Evolutionary conservation across 2,329 filamentous ascomycete genomes (phyloP), one percentile per base, ranked within the genome.

Genomic region (Clonostachys rosea): DNA sequence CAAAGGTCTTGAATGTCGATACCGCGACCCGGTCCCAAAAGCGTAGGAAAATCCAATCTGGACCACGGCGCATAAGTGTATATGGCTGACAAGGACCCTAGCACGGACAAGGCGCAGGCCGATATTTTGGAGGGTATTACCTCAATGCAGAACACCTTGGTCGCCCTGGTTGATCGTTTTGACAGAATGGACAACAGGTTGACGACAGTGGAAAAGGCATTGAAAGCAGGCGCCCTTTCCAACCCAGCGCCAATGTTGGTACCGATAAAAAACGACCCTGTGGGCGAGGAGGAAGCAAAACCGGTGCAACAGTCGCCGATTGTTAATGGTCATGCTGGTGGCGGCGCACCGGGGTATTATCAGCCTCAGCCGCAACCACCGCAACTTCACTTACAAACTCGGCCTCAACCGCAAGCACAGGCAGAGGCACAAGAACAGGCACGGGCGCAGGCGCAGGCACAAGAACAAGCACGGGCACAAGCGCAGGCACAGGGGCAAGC

Each of bases 11-110:
- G 78, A 84, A 46, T 99, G 89, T 71, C 85, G 89, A 65, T 97
- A 96, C 65, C 84, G 91, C 54, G 91, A 96, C 60, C 87, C 94
- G 6, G 87, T 90, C 18, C 90, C 90, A 14, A 94, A 95, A 61
- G 92, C 95, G 89, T 95, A 76, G 64, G 86, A 73, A 11, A 9
- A 8, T 6, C n/a, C 24, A 39, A 41, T 40, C n/a, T 8, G 36
- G 35, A 46, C 36, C 12, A 35, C 9, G 35, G n/a, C 20, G n/a
- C 8, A 44, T 42, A 30, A 30, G 24, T 10, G 9, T 30, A 30
- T 10, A 8, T 43, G 11, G 43, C 54, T 56, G 47, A 58, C 41
- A 50, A 36, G 33, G 24, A 12, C 16, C 41, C 17, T 48, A 80
- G 76, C 47, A 74, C 78, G 52, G 81, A 85, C 58, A 85, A 83